Evolutionary conservation across 371 early-diverging fungal genomes (phyloP).

Genomic region (Massospora cicadina): DNA sequence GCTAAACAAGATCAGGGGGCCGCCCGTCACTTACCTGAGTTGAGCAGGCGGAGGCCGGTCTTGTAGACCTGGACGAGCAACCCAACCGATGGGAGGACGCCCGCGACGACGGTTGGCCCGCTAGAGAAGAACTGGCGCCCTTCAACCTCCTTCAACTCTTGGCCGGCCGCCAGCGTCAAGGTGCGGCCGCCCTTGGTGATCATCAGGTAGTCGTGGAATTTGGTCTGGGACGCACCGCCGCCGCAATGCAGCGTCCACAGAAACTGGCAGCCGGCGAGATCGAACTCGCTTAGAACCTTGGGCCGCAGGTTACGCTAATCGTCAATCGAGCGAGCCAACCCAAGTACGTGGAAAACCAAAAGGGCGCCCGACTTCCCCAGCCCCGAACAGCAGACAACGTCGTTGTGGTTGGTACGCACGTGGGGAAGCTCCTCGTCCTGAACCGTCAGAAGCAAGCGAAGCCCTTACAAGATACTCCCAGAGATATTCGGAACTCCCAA

Average conservation of each 20-base stretch:
- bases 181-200: constrained; percentile 47
- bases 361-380: constrained; percentile 54
- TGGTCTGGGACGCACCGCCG: neutral
- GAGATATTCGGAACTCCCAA: constrained; percentile 7
- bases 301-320: constrained; percentile 35
- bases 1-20: constrained; percentile 18
- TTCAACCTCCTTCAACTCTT: constrained; percentile 65
- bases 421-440: constrained; percentile 10
- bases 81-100: constrained; percentile 37
- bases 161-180: constrained; percentile 58
- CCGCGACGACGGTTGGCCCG: constrained; percentile 58
- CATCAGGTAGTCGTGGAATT: constrained; percentile 42
- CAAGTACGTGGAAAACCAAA: constrained; percentile 44
- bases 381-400: constrained; percentile 67
- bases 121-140: constrained; percentile 49
- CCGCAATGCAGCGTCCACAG: constrained; percentile 34
- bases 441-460: neutral
- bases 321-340: neutral
- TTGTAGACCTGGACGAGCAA: constrained; percentile 66
- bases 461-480: constrained; percentile 5
- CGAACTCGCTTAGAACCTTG: constrained; percentile 42
- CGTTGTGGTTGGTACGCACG: constrained; percentile 25
- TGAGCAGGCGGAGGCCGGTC: constrained; percentile 45
- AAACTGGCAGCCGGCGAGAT: constrained; percentile 38
- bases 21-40: constrained; percentile 23